phyloP scores from a whole-genome alignment of 139 green algal species.

The Penium margaritaceum region DNA sequence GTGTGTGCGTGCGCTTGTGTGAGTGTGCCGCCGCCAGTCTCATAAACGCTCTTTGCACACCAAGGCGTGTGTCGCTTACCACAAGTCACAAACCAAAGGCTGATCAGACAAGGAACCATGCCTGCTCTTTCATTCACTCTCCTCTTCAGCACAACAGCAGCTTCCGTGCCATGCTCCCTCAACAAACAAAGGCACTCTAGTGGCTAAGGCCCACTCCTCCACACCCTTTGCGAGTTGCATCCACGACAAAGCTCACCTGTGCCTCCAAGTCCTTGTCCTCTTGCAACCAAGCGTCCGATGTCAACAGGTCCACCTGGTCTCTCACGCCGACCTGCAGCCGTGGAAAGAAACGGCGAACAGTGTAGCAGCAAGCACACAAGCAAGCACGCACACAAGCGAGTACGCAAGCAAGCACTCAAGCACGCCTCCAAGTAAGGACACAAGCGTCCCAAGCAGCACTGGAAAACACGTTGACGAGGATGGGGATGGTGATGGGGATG shows the following conservation, averaged over 20 bases:
- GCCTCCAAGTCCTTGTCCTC: not conserved
- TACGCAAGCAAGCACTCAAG: not conserved
- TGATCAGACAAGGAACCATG: not conserved
- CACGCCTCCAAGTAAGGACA: not conserved
- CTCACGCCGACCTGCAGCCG: not conserved
- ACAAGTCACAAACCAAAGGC: not conserved
- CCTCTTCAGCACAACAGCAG: not conserved
- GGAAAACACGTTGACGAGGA: too few species aligned
- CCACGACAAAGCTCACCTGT: not conserved
- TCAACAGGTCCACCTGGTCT: conserved; percentile 2
- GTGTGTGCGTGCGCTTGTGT: too few species aligned
- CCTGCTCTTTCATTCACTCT: not conserved
- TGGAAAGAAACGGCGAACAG: not conserved
- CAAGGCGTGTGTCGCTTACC: too few species aligned
- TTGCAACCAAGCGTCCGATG: not conserved
- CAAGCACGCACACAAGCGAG: not conserved
- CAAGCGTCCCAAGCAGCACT: not conserved
- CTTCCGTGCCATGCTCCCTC: not conserved
- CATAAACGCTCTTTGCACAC: too few species aligned
- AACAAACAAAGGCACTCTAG: not conserved
- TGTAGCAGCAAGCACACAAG: not conserved
- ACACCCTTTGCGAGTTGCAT: not conserved
- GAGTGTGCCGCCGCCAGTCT: too few species aligned
- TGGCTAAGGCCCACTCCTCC: too few species aligned
- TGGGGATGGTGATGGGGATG: too few species aligned